phyloP scores from a whole-genome alignment of 257 asterid species.

The Petunia axillaris region DNA sequence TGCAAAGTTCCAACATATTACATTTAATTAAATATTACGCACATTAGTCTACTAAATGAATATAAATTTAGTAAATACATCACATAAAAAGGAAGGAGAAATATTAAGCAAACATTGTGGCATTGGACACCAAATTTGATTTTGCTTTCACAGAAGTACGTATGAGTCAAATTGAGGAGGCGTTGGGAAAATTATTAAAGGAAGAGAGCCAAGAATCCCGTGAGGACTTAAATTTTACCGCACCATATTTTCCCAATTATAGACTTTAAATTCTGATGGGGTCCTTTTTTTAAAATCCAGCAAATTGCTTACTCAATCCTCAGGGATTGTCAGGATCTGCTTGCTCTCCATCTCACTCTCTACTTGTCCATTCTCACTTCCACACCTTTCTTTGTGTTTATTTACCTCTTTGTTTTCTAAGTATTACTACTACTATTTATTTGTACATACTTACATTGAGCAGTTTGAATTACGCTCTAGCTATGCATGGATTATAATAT shows the following conservation, averaged over 20 bases:
- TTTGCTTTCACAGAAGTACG: neutral
- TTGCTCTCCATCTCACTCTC: slow-evolving; percentile 9
- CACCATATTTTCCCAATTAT: slow-evolving; percentile 32
- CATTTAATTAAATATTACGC: too few relatives aligned
- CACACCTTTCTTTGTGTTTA: neutral
- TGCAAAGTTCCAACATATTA: too few relatives aligned
- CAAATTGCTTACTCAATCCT: slow-evolving; percentile 9
- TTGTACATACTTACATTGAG: too few relatives aligned
- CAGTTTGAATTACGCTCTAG: too few relatives aligned
- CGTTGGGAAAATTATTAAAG: neutral
- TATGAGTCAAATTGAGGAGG: neutral
- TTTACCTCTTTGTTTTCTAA: neutral
- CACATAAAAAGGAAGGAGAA: too few relatives aligned
- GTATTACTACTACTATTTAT: too few relatives aligned
- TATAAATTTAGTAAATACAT: too few relatives aligned
- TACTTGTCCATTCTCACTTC: neutral
- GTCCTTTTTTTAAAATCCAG: neutral
- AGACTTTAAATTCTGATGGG: slow-evolving; percentile 26
- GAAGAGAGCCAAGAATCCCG: slow-evolving; percentile 26
- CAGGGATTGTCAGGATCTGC: neutral
- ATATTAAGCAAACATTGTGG: too few relatives aligned
- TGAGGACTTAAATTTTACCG: slow-evolving; percentile 30
- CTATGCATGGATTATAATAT: too few relatives aligned
- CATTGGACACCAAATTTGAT: too few relatives aligned
- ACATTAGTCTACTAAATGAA: too few relatives aligned